These are phyloP conservation scores for Penicillium aurantiogriseum DNA, from an alignment of 2,329 filamentous ascomycete genomes.

Conservation along the genomic window DNA sequence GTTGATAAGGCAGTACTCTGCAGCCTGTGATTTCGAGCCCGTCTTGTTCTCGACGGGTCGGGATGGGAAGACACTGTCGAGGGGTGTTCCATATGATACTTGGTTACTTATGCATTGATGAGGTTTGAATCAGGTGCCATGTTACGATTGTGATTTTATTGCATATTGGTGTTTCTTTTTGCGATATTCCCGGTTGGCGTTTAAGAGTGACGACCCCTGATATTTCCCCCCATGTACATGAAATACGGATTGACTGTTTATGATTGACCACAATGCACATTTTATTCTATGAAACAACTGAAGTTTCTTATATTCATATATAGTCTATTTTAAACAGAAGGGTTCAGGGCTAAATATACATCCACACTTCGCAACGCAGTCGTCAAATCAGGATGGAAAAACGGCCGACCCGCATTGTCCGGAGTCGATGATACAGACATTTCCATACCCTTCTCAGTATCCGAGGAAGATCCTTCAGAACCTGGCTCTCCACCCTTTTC, in stretches of 20 bases:
- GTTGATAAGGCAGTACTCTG: slow-evolving; percentile 41
- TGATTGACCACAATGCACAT: neutral
- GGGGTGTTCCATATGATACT: slow-evolving; percentile 44
- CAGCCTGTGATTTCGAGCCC: slow-evolving; percentile 44
- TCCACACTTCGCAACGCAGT: slow-evolving; percentile 75
- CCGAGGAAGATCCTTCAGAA: neutral
- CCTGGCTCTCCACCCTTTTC: neutral
- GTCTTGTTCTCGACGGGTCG: slow-evolving; percentile 31
- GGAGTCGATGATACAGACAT: neutral
- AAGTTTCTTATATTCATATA: neutral
- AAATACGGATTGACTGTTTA: neutral
- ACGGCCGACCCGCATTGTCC: slow-evolving; percentile 69
- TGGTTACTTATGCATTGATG: slow-evolving; percentile 35
- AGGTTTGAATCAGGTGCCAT: neutral
- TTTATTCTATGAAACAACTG: neutral
- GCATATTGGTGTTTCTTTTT: neutral
- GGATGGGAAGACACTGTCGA: slow-evolving; percentile 30
- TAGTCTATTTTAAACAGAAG: neutral
- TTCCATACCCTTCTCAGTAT: neutral
- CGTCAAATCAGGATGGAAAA: slow-evolving; percentile 87
- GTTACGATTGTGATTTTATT: neutral
- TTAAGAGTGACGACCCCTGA: neutral
- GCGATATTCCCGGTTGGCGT: slow-evolving; percentile 4
- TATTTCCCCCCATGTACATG: neutral
- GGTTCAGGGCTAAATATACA: neutral